Conservation (phyloP, 768 basidiomycete species). For the Asterophora parasitica region DNA sequence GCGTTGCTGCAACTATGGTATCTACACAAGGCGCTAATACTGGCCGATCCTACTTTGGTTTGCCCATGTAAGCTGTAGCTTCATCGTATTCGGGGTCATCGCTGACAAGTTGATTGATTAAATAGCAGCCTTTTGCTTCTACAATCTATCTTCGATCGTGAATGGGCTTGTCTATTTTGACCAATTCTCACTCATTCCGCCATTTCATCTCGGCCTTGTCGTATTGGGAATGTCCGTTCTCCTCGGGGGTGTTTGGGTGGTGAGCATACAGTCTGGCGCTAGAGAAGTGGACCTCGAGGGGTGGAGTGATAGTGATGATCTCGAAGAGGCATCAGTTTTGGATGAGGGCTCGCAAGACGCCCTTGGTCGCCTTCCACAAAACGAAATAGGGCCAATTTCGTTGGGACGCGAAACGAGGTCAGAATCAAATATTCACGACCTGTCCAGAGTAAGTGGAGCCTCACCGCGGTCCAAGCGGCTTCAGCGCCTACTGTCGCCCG, state of each 20-base stretch:
- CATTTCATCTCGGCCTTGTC: conserved; percentile 71
- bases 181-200: conserved; percentile 69
- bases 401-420: conserved; percentile 30
- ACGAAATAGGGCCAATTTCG: conserved; percentile 18
- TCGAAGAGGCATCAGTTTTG: conserved; percentile 20
- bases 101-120: conserved; percentile 12
- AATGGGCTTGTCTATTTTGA: conserved; percentile 89
- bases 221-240: conserved; percentile 71
- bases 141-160: conserved; percentile 88
- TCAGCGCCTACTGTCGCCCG: conserved; percentile 1
- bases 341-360: conserved; percentile 14
- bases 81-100: conserved; percentile 6
- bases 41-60: conserved; percentile 82
- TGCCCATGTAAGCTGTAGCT: conserved; percentile 63
- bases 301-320: conserved; percentile 40
- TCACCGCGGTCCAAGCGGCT: not conserved
- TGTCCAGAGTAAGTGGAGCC: not conserved
- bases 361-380: not conserved
- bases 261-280: conserved; percentile 67
- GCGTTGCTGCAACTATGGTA: conserved; percentile 84
- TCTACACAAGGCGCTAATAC: conserved; percentile 69
- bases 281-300: conserved; percentile 45
- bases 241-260: conserved; percentile 86
- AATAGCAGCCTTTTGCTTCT: conserved; percentile 88
- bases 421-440: conserved; percentile 22